phyloP scores from a whole-genome alignment of 208 protist genomes.

The Leishmania amazonensis region DNA sequence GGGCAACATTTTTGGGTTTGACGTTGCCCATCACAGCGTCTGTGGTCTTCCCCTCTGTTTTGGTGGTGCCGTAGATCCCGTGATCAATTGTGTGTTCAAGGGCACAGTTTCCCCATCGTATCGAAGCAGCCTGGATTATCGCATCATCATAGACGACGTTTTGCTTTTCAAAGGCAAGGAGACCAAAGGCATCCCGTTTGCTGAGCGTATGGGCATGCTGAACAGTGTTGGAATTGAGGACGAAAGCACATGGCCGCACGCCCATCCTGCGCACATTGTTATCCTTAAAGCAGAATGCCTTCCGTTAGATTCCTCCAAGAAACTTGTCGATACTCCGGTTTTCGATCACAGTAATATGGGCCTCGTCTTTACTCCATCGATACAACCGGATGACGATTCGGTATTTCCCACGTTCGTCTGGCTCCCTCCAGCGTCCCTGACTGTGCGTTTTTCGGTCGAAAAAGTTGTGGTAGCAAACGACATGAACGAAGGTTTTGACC shows the following conservation, averaged over 20 bases:
- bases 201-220: constrained; percentile 60
- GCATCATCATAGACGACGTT: constrained; percentile 81
- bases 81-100: constrained; percentile 62
- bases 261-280: constrained; percentile 49
- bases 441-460: constrained; percentile 53
- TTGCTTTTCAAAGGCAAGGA: constrained; percentile 66
- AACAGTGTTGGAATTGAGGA: constrained; percentile 65
- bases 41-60: constrained; percentile 74
- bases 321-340: constrained; percentile 38
- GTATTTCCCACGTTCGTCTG: constrained; percentile 46
- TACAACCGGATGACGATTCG: constrained; percentile 20
- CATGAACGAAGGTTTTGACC: constrained; percentile 40
- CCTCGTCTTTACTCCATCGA: constrained; percentile 59
- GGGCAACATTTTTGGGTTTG: constrained; percentile 68
- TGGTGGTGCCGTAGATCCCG: constrained; percentile 23
- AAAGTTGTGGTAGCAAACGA: constrained; percentile 35
- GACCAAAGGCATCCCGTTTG: constrained; percentile 50
- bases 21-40: constrained; percentile 51
- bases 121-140: constrained; percentile 52
- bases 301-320: constrained; percentile 33
- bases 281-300: constrained; percentile 61
- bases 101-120: constrained; percentile 65
- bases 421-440: constrained; percentile 56
- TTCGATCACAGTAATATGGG: constrained; percentile 62
- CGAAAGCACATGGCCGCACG: constrained; percentile 71